phyloP scores from a whole-genome alignment of 208 protist genomes.

The Crithidia expoeki region DNA sequence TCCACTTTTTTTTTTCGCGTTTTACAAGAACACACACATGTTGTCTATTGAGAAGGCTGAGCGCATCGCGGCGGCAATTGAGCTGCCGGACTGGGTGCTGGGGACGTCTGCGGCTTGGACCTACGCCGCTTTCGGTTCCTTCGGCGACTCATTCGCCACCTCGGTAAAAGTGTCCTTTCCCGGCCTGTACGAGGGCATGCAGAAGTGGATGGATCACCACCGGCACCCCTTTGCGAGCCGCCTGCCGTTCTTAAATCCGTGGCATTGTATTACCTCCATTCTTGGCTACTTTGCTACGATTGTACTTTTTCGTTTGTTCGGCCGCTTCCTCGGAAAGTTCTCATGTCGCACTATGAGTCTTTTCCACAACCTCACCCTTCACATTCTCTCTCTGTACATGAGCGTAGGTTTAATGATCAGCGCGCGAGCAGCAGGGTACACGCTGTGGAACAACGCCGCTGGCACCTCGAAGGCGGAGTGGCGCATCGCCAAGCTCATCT shows the following conservation, averaged over 20 bases:
- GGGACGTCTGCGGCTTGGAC: slow-evolving; percentile 27
- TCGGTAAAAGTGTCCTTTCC: slow-evolving; percentile 37
- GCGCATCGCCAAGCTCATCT: slow-evolving; percentile 72
- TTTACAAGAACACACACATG: slow-evolving; percentile 12
- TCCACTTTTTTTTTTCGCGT: neutral
- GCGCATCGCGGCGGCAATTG: slow-evolving; percentile 41
- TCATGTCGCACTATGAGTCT: slow-evolving; percentile 51
- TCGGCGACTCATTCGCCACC: slow-evolving; percentile 37
- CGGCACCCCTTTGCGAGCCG: slow-evolving; percentile 57
- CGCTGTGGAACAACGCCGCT: slow-evolving; percentile 71
- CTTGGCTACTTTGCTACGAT: slow-evolving; percentile 54
- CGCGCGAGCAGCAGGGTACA: slow-evolving; percentile 63
- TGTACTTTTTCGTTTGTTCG: slow-evolving; percentile 32
- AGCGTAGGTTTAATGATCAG: slow-evolving; percentile 62
- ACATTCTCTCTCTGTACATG: slow-evolving; percentile 78
- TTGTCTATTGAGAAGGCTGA: slow-evolving; percentile 48
- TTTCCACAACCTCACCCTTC: slow-evolving; percentile 71
- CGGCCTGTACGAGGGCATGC: slow-evolving; percentile 16
- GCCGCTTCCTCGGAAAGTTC: slow-evolving; percentile 56
- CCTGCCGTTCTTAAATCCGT: slow-evolving; percentile 64
- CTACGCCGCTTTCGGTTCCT: slow-evolving; percentile 36
- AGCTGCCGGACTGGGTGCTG: slow-evolving; percentile 65
- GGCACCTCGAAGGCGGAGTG: slow-evolving; percentile 49
- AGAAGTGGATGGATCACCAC: slow-evolving; percentile 23
- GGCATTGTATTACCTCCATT: slow-evolving; percentile 44